Evolutionary conservation across 345 rosid species (phyloP), one percentile per base, ranked within the genome.

Genomic region (Gossypium bickii): DNA sequence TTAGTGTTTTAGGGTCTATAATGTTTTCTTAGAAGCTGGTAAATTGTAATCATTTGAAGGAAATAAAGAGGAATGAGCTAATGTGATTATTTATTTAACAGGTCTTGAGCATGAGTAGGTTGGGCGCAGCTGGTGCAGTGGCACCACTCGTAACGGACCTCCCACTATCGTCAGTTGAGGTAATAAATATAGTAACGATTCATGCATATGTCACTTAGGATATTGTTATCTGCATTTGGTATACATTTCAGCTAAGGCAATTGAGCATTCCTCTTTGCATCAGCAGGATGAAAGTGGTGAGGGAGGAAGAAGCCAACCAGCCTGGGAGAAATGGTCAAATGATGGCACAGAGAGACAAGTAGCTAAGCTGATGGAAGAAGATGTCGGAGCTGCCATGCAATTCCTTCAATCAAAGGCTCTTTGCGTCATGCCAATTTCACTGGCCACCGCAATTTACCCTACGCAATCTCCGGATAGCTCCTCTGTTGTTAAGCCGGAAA

Each of bases 61-160:
- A 75, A n/a, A 9, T 49, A 7, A 43, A 58, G 47, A 72, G n/a
- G 25, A 56, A 72, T 2, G 34, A 47, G 29, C 68, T 22, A 7
- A 45, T 47, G 44, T 53, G 18, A 74, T 74, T 47, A 71, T 81
- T 74, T 80, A 83, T 72, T 24, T 77, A 82, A 77, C 88, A 96
- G 99, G 98, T 96, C 74, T 84, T 96, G 77, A 96, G 98, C 89
- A 96, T 96, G 97, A 96, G 99, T 81, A 87, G 98, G 79, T 81
- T 93, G 87, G 99, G 99, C 15, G 98, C 88, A 72, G 93, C 99
- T 59, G 98, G 98, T 77, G 99, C 99, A 1, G 99, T 96, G 72
- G 99, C 97, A 53, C 98, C 98, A 78, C 98, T 96, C 73, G 98
- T 96, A 67, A 89, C 97, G 27, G 97, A 96, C 78, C 86, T 90